A percentile compares a stretch with the other conserved stretches of the same genome.
phyloP scores from a whole-genome alignment of 2,329 filamentous ascomycete species.

The Colletotrichum nymphaeae region DNA sequence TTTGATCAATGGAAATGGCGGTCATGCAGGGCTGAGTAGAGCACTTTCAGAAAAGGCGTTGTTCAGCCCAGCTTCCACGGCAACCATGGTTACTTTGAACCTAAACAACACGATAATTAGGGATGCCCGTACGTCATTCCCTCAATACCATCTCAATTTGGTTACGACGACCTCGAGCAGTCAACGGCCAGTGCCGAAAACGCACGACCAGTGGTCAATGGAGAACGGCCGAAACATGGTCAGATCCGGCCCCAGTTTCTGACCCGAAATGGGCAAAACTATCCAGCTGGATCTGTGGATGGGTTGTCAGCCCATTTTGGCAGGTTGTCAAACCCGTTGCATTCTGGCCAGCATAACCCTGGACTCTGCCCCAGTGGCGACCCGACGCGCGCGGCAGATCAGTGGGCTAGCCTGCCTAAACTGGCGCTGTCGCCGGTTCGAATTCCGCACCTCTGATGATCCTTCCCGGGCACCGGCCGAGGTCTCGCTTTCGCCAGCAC shows the following conservation, averaged over 20 bases:
- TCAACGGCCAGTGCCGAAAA: not conserved
- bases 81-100: not conserved
- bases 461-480: slow-evolving; percentile 11
- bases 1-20: not conserved
- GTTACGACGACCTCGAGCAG: not conserved
- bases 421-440: slow-evolving; percentile 22
- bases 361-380: slow-evolving; percentile 10
- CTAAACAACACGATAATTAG: not conserved
- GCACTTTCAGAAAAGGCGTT: not conserved
- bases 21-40: not conserved
- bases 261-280: not conserved
- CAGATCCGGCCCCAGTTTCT: not conserved
- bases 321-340: slow-evolving; percentile 14
- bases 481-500: not conserved
- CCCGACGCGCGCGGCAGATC: slow-evolving; percentile 29
- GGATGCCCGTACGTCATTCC: not conserved
- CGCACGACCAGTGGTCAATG: not conserved
- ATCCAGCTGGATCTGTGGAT: slow-evolving; percentile 1
- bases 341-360: not conserved
- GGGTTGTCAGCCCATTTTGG: slow-evolving; percentile 28
- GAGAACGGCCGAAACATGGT: not conserved
- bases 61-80: not conserved
- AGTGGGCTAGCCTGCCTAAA: slow-evolving; percentile 17
- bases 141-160: not conserved
- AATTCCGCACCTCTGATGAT: slow-evolving; percentile 19